Percentiles rank a stretch among this genome's conserved stretches.
phyloP scores from a whole-genome alignment of 495 filamentous ascomycete genomes.

The Aspergillus carlsbadensis region DNA sequence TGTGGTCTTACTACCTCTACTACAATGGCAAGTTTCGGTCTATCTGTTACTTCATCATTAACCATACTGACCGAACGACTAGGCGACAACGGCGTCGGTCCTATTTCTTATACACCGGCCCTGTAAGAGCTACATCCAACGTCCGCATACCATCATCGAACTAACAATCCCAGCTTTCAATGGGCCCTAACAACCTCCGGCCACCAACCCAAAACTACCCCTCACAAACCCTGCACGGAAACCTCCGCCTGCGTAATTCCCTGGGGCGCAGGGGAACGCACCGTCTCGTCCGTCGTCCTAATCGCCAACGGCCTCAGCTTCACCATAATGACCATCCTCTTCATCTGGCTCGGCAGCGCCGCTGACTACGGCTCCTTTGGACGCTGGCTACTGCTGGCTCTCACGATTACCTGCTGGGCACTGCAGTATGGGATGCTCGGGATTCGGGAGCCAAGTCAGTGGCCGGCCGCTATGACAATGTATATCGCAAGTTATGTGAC shows the following conservation, averaged over 20 bases:
- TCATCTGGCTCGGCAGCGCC: conserved; percentile 48
- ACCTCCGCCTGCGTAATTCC: conserved; percentile 46
- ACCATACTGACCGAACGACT: neutral
- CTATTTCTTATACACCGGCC: conserved; percentile 45
- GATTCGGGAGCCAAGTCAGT: conserved; percentile 43
- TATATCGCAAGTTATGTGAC: conserved; percentile 48
- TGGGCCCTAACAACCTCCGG: conserved; percentile 46
- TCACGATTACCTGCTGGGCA: conserved; percentile 50
- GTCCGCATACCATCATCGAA: neutral
- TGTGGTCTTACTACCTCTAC: conserved; percentile 53
- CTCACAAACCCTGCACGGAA: conserved; percentile 38
- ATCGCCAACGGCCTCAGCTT: conserved; percentile 53
- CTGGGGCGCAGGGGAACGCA: conserved; percentile 45
- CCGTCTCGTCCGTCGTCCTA: conserved; percentile 45
- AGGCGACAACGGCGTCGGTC: conserved; percentile 51
- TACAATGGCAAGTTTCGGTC: conserved; percentile 40
- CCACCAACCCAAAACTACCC: conserved; percentile 41
- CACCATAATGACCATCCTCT: conserved; percentile 50
- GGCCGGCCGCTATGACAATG: conserved; percentile 48
- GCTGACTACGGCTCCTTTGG: conserved; percentile 53
- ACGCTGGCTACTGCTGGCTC: conserved; percentile 43
- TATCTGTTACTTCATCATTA: neutral
- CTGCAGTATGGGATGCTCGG: conserved; percentile 49
- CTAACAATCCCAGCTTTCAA: conserved; percentile 35
- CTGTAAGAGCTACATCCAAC: conserved; percentile 25